Base-by-base conservation (phyloP, 192 early-diverging fungal genomes). In the Podila minutissima region DNA sequence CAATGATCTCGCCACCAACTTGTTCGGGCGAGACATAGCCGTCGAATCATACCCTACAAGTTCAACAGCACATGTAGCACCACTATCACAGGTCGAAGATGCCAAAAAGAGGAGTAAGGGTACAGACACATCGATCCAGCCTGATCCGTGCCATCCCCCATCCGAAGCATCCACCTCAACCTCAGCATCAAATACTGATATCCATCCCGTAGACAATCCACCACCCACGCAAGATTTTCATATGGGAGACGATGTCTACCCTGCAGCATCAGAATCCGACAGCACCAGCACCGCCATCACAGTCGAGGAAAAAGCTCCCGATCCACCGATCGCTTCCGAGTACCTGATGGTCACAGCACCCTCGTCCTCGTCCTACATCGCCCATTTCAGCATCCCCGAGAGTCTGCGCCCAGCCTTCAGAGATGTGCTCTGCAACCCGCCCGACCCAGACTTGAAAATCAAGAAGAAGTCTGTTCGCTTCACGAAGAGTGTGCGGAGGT, bases 401-500 rank as follows among this genome's bases (percentile, higher is more conserved):
- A 72, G 62, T 13, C 66, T 69, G 26, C 57, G 41, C 5, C 17
- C 48, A 6, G 65, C 29, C 19, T 81, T 81, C 24, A 19, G 22
- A 0, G 58, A 72, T 19, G 62, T 61, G 32, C 37, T 81, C 4
- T 46, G n/a, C 2, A 69, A 26, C 28, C 55, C 67, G 0, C 77
- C 77, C 5, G 70, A 72, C 50, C 70, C 62, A 7, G 35, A 37
- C 1, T 35, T 72, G 10, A 69, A 60, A 67, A 66, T 72, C 66
- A 68, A 65, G n/a, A 81, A 77, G 24, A 75, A 71, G 24, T 69
- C 57, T 41, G 77, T 81, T 11, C 65, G 71, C 12, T 81, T 81
- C 28, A 53, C 59, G 11, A 53, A 58, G 22, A 32, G 15, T 41
- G 48, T 26, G 69, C 75, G 75, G 75, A 78, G 75, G 75, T 78